A percentile compares a stretch with the other conserved stretches of the same genome.
Evolutionary conservation across 805 yeast species (phyloP).

Genomic region (Clavispora santaluciae): DNA sequence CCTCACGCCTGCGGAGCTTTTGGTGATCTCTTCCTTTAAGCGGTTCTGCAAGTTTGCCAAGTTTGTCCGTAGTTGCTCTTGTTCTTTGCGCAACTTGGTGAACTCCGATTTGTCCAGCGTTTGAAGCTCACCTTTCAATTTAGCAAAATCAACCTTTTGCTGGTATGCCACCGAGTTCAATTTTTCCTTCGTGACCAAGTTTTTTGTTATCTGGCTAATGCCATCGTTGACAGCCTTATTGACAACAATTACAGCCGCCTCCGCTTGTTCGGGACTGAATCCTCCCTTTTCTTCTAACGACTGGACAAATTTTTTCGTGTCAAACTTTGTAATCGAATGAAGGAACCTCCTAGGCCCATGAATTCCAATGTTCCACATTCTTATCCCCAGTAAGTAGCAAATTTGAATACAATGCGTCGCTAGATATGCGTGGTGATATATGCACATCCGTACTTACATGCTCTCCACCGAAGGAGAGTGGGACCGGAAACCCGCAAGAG

Average conservation of each 20-base stretch:
- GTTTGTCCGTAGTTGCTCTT: conserved; percentile 77
- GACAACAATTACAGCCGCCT: conserved; percentile 70
- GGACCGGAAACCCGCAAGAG: too few relatives aligned
- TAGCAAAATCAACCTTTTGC: conserved; percentile 95
- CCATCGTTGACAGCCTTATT: conserved; percentile 77
- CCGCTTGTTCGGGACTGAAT: conserved; percentile 71
- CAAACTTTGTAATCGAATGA: conserved; percentile 48
- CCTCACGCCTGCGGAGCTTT: conserved; percentile 83
- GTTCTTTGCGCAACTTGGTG: conserved; percentile 76
- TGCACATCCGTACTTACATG: too few relatives aligned
- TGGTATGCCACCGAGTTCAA: conserved; percentile 84
- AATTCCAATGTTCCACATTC: conserved; percentile 4
- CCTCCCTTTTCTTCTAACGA: conserved; percentile 62
- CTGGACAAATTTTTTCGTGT: conserved; percentile 70
- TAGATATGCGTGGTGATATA: not conserved
- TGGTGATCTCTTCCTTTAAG: conserved; percentile 86
- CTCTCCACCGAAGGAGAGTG: too few relatives aligned
- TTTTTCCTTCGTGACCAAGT: conserved; percentile 80
- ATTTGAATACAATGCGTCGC: not conserved
- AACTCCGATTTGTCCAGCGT: conserved; percentile 84
- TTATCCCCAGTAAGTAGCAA: not conserved
- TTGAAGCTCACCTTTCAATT: conserved; percentile 85
- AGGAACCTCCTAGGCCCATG: conserved; percentile 8
- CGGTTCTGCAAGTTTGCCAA: conserved; percentile 80
- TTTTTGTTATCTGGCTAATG: conserved; percentile 64